Evolutionary conservation across 148 eudicot genomes (phyloP), one percentile per base, ranked within the genome.

Genomic region (Cornus kousa): DNA sequence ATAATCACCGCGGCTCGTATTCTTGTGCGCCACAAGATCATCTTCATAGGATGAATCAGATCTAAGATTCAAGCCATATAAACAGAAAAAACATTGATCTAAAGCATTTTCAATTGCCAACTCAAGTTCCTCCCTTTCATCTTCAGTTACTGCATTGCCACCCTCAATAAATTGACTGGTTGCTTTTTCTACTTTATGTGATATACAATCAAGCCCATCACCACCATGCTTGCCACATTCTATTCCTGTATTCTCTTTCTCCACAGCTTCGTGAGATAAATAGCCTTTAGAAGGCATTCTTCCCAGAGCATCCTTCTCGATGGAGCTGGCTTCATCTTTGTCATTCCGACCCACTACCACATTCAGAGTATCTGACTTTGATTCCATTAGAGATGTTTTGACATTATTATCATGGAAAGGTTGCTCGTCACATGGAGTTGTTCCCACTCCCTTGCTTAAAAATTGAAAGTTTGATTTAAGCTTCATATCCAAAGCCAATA

Each of bases 101-200:
- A 96, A 85, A 83, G 98, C 97, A 87, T 82, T 86, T 77, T 96
- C 99, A 82, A 96, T 94, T 78, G 48, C 87, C 57, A 86, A 78
- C 86, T 96, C 99, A 82, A 96, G 99, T 73, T 96, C 99, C 81
- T 96, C 99, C 82, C 82, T 88, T 87, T 93, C 98, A 79, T 92
- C 98, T 80, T 92, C 97, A 77, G 80, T 84, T 81, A 93, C 85
- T 79, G 85, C 89, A 68, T 80, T 62, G 39, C 78, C 88, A 78
- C 78, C 69, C 55, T 83, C 85, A 66, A 79, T 68, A 70, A 22
- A 76, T 75, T 82, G 88, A 71, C 66, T 79, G 70, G 68, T 86
- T 66, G 79, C 67, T 37, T 82, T 84, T 81, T 91, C 91, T 81
- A 69, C 73, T 31, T 70, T 72, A 65, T 76, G 75, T 39, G 72